Base-by-base conservation (phyloP, 163 green algal genomes). In the Trebouxiophyceae sp. region DNA sequence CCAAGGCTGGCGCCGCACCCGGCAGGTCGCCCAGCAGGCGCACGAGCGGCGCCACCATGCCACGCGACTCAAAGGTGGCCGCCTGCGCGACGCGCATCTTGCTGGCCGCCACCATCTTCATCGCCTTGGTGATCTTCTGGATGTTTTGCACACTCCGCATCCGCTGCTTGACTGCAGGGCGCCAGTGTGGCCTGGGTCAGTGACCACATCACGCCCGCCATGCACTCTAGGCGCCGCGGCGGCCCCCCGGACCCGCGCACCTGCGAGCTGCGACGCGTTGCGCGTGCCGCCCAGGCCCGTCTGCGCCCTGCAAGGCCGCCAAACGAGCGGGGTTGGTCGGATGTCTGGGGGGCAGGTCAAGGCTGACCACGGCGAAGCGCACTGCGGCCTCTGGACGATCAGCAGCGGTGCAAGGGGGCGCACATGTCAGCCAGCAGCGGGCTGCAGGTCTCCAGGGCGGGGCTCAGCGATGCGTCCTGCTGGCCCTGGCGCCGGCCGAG, bases 51-150 rank as follows among this genome's bases (percentile, higher is more conserved):
- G 85, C 59, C 20, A 89, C 81, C 22, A 98, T 87, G 54, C 89
- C 91, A 3, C 91, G 81, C 1, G 89, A 92, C 50, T 91, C 78
- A 67, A 94, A 81, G n/a, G 88, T 87, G 45, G 81, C 79, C 0
- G 67, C 67, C 78, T 97, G 89, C 22, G 93, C 95, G 26, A 81
- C 84, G 39, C 88, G 80, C 88, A 99, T 95, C 77, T 98, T 98
- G n/a, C 89, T 96, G n/a, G 95, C 95, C 31, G 95, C 95, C 76
- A 99, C 94, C 91, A 99, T 97, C 80, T 99, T 99, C 95, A 99
- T 99, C 72, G 95, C 95, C 70, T 93, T 95, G 22, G 95, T 99
- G 81, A 99, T 99, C 79, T 99, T 99, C 65, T 93, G 81, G 44
- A 98, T 99, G 81, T 96, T 98, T 66, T 86, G 87, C 50, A 99